Evolutionary conservation across 495 filamentous ascomycete species (phyloP), one percentile per base, ranked within the genome.

Genomic region (Entonaema liquescens): DNA sequence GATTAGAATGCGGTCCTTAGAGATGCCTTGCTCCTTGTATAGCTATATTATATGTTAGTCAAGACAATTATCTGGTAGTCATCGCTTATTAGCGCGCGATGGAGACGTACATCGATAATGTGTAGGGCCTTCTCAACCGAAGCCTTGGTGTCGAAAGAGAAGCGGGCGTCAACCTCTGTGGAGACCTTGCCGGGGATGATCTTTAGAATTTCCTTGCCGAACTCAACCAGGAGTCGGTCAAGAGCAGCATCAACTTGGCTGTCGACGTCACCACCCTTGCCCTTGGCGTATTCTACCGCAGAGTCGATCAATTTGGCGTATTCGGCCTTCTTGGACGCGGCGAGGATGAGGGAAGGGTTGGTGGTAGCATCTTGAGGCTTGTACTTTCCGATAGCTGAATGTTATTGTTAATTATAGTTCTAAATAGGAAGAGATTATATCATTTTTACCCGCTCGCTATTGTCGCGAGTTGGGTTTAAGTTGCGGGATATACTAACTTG

Each of bases 321-420:
- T 80, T 97, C 94, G 78, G 91, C 78, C 89, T 98, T 99, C 89
- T 99, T 97, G 79, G 96, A 93, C 62, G 95, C 95, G 74, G 93
- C 93, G 78, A 99, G 89, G 82, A 99, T 98, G 77, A 99, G 87
- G 69, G 95, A 98, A 40, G 95, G 95, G 87, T 99, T 99, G 82
- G 95, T 99, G 78, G 94, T 98, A 76, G 94, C 95, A 91, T 99
- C 95, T 89, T 98, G 94, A 62, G 95, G 95, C 89, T 97, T 95
- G 89, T 99, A 99, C 86, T 99, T 98, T 87, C 86, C 93, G 81
- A 99, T 99, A 77, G 94, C 92, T 89, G 84, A 5, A 78, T 67
- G 53, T 75, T 57, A 53, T 8, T 73, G 80, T 85, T 67, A 83
- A 79, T 44, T 17, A 26, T 17, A 15, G 11, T 52, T 31, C 38